Evolutionary conservation across 192 early-diverging fungal species (phyloP).

Genomic region (Ambispora gerdemannii): DNA sequence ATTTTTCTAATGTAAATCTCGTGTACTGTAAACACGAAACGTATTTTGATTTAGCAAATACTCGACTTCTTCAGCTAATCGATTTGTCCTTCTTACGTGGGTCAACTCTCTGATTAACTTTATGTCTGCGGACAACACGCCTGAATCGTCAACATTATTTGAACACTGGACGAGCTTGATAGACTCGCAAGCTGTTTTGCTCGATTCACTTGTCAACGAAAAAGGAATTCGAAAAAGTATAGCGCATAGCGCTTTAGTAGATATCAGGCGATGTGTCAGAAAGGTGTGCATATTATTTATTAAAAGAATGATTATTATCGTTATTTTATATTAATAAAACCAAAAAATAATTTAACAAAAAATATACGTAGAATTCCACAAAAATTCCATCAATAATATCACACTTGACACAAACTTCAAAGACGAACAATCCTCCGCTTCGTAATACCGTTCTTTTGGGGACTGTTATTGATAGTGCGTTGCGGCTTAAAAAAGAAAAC

Average conservation of each 20-base stretch:
- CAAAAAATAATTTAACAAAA: slow-evolving; percentile 25
- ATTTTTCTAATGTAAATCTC: slow-evolving; percentile 14
- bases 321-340: not conserved
- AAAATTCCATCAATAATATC: slow-evolving; percentile 52
- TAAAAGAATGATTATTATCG: not conserved
- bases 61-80: slow-evolving; percentile 50
- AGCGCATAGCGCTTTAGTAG: slow-evolving; percentile 47
- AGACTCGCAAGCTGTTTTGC: slow-evolving; percentile 46
- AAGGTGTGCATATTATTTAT: slow-evolving; percentile 31
- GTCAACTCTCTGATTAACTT: slow-evolving; percentile 48
- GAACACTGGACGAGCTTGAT: slow-evolving; percentile 34
- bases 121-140: slow-evolving; percentile 28
- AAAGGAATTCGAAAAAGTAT: slow-evolving; percentile 52
- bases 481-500: slow-evolving; percentile 45
- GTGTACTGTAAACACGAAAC: slow-evolving; percentile 1
- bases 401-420: slow-evolving; percentile 40
- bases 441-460: slow-evolving; percentile 59
- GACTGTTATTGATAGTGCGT: slow-evolving; percentile 54
- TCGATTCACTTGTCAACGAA: slow-evolving; percentile 48
- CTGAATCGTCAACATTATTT: slow-evolving; percentile 28
- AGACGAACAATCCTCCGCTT: slow-evolving; percentile 43
- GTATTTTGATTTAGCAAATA: not conserved
- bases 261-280: slow-evolving; percentile 58
- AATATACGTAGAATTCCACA: slow-evolving; percentile 41
- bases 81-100: slow-evolving; percentile 67